Percentiles rank a stretch among this genome's conserved stretches.
phyloP scores from a whole-genome alignment of 2,329 filamentous ascomycete species.

The Bimuria novae-zelandiae region DNA sequence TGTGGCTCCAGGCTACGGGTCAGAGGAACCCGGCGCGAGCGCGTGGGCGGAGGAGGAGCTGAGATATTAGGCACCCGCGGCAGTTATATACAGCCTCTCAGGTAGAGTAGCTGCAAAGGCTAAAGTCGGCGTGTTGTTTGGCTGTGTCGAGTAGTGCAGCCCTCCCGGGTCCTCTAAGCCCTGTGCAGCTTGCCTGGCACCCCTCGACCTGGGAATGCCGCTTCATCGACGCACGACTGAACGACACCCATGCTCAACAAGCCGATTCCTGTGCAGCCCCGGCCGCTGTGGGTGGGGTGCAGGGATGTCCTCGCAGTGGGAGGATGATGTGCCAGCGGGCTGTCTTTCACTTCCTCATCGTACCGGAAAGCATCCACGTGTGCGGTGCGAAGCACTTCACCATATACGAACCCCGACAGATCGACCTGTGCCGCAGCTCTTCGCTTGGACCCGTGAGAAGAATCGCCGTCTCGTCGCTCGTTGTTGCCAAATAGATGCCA shows the following conservation, averaged over 20 bases:
- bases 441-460: neutral
- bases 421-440: neutral
- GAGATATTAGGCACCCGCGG: conserved; percentile 36
- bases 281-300: conserved; percentile 21
- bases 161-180: conserved; percentile 33
- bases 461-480: neutral
- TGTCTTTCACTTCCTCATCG: conserved; percentile 6
- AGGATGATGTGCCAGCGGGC: conserved; percentile 24
- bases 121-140: conserved; percentile 37
- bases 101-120: conserved; percentile 41
- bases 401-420: neutral
- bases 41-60: conserved; percentile 20
- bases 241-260: conserved; percentile 34
- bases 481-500: neutral
- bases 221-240: conserved; percentile 36
- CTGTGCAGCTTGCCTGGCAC: conserved; percentile 32
- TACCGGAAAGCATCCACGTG: too few relatives aligned
- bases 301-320: conserved; percentile 36
- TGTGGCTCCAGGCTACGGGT: conserved; percentile 24
- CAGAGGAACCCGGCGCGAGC: conserved; percentile 32
- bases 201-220: conserved; percentile 39
- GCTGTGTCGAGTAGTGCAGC: conserved; percentile 28
- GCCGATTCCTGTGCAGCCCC: conserved; percentile 32
- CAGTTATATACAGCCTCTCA: conserved; percentile 36
- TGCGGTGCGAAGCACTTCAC: neutral